Evolutionary conservation across 495 filamentous ascomycete genomes (phyloP), one percentile per base, ranked within the genome.

Genomic region (Aspergillus sclerotioniger): DNA sequence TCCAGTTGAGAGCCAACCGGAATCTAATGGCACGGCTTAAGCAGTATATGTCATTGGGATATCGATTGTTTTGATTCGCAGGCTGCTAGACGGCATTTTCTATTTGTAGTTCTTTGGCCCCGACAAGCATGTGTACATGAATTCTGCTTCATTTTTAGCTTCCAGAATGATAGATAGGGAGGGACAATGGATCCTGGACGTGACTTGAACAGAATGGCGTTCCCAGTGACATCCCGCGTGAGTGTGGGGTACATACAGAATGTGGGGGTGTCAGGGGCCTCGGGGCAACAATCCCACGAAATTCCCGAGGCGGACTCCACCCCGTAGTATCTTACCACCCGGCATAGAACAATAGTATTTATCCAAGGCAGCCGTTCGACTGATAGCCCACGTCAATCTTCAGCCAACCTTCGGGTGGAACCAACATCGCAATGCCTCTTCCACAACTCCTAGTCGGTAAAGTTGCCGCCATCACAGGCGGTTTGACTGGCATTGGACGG

Each of bases 401-500:
- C 8, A 31, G 17, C 46, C 46, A 45, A 45, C 15, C 44, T 12
- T 8, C 44, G 1, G 7, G 1, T 21, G 37, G 20, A 50, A 32
- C 2, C 29, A 21, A 13, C 31, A 28, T 15, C 49, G 58, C 43
- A 60, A 76, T 76, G 74, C 53, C 59, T 13, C 57, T 66, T 32
- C 59, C 63, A 7, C 59, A 62, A n/a, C 66, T 66, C 58, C 80
- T 92, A 41, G 70, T 74, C 54, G 80, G 80, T 70, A 90, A 90
- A 65, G 84, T 85, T 3, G 86, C 87, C 67, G 87, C 88, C 67
- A 86, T 92, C 59, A 91, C 89, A 5, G 89, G 89, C 59, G 87
- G 86, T 43, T 82, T 87, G 1, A 90, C 88, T 1, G 89, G 89
- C 54, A 92, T 92, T 62, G 89, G 89, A 46, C 80, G 88, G 31